Base-by-base conservation (phyloP, 257 asterid genomes). In the Buddleja alternifolia region DNA sequence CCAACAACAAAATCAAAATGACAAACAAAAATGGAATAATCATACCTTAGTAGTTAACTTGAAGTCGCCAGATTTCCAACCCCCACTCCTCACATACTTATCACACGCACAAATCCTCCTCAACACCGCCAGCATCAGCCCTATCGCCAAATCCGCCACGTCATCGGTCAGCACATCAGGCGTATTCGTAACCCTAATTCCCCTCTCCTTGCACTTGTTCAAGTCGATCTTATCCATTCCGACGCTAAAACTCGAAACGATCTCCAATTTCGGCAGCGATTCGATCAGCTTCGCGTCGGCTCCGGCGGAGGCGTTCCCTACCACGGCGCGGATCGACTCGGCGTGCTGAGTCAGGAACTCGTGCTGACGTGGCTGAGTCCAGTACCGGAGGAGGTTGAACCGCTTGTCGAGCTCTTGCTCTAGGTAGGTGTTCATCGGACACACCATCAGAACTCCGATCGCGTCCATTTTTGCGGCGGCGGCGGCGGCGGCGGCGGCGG, bases 91-190 rank as follows among this genome's bases (percentile, higher is more conserved):
- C 72, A 90, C 93, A 67, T 65, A 84, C 23, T 78, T 79, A 75
- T 93, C 93, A 21, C 93, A 83, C 48, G 45, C 90, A 24, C 86
- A 86, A 54, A 93, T 70, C 70, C 83, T 84, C 84, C 97, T 73
- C 58, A 89, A 29, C 25, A 81, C 88, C 19, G 95, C 85, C 76
- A 93, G 65, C 78, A 83, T 84, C 84, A 93, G 60, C 36, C 88
- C 96, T 11, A 90, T 80, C 8, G 97, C 96, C 65, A 90, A n/a
- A 69, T 93, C 97, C 34, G 97, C 99, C 67, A 88, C 95, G 69
- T 93, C 99, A 52, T 88, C 99, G 6, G 96, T 88, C 77, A 93
- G 73, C 65, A 93, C 97, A 60, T 88, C 96, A 36, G 96, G 98
- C 0, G 97, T 93, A 76, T 85, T 83, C 7, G 95, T 83, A 68